Evolutionary conservation across 768 basidiomycete species (phyloP).

Genomic region (Auriculariales sp.): DNA sequence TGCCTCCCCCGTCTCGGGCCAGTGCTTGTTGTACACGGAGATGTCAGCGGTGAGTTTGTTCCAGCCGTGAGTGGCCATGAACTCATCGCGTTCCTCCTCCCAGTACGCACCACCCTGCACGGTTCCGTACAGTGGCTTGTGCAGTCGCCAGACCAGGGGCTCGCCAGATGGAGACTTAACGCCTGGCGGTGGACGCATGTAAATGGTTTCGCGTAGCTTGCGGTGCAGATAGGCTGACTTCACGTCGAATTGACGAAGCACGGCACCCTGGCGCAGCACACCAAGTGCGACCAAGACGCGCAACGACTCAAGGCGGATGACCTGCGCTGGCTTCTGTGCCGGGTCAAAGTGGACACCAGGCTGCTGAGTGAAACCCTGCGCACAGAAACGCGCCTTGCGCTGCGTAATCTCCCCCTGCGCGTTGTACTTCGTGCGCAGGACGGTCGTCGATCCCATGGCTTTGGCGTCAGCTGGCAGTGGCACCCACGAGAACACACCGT

Average conservation of each 20-base stretch:
- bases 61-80: conserved; percentile 1
- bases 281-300: conserved; percentile 22
- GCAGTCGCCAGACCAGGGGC: conserved; percentile 9
- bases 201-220: conserved; percentile 14
- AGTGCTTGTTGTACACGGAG: neutral
- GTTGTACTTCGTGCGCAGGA: conserved; percentile 17
- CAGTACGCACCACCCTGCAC: conserved; percentile 21
- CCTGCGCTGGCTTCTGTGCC: conserved; percentile 7
- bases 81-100: conserved; percentile 19
- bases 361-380: conserved; percentile 26
- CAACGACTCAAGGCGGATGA: conserved; percentile 14
- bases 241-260: conserved; percentile 24
- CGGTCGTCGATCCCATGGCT: conserved; percentile 13
- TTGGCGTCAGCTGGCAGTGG: neutral
- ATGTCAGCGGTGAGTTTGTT: neutral
- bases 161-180: conserved; percentile 10
- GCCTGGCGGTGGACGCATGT: conserved; percentile 21
- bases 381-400: conserved; percentile 26
- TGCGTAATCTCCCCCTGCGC: conserved; percentile 11
- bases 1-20: neutral
- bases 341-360: conserved; percentile 19
- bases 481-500: conserved; percentile 11
- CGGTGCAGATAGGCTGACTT: conserved; percentile 27
- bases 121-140: conserved; percentile 21
- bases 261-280: conserved; percentile 17